Conservation (phyloP, 2,329 filamentous ascomycete species). For the Coniochaeta sp. region DNA sequence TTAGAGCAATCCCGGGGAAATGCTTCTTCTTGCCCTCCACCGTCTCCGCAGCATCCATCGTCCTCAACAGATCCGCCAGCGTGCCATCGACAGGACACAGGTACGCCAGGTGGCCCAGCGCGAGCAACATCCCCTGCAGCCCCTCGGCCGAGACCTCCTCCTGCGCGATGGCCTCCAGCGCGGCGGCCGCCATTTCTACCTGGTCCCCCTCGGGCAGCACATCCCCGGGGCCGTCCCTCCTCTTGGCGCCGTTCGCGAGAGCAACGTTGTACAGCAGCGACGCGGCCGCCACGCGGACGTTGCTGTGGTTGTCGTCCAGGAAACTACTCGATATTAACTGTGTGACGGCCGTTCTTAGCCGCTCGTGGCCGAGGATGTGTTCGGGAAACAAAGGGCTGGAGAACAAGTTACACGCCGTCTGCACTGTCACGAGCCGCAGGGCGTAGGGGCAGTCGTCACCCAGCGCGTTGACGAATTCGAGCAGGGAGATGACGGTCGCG, state of each 20-base stretch:
- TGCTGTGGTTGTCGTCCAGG: conserved; percentile 67
- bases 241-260: conserved; percentile 58
- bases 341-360: conserved; percentile 53
- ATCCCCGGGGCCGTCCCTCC: conserved; percentile 50
- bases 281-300: conserved; percentile 72
- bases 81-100: conserved; percentile 63
- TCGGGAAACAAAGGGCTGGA: conserved; percentile 63
- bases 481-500: conserved; percentile 51
- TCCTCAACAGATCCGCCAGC: conserved; percentile 69
- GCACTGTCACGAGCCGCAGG: conserved; percentile 73
- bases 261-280: conserved; percentile 80
- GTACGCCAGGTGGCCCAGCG: conserved; percentile 71
- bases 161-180: conserved; percentile 64
- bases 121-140: conserved; percentile 67
- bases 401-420: conserved; percentile 82
- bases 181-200: conserved; percentile 72
- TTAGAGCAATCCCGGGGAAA: conserved; percentile 51
- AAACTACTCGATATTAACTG: conserved; percentile 70
- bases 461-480: conserved; percentile 53
- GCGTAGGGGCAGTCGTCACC: conserved; percentile 65
- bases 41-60: conserved; percentile 65
- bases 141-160: conserved; percentile 62
- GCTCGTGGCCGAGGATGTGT: conserved; percentile 46
- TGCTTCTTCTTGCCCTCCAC: conserved; percentile 49
- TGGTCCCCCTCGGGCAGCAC: conserved; percentile 62